phyloP scores from a whole-genome alignment of 2,329 filamentous ascomycete genomes.

The Aspergillus sp. region DNA sequence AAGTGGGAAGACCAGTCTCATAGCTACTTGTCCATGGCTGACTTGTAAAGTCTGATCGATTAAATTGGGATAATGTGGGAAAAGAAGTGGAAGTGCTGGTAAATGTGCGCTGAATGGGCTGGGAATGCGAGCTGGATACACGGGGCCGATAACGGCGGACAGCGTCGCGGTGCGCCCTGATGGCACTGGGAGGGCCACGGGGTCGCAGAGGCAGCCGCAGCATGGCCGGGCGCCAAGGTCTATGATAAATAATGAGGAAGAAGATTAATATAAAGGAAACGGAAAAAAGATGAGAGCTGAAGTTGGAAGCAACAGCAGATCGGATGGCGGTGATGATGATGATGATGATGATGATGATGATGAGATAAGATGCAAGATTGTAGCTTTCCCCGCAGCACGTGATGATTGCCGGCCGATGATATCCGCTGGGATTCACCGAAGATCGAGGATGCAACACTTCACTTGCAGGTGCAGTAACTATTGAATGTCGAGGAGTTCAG shows the following conservation, averaged over 20 bases:
- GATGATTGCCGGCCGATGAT: conserved; percentile 12
- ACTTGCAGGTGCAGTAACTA: no score
- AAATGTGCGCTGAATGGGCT: conserved; percentile 13
- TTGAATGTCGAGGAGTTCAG: no score
- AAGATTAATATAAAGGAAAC: not conserved
- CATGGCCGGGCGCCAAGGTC: conserved; percentile 20
- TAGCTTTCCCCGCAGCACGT: conserved; percentile 22
- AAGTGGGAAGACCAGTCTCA: conserved; percentile 57
- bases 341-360: conserved; percentile 2
- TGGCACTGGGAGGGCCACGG: conserved; percentile 16
- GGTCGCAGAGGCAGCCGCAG: conserved; percentile 25
- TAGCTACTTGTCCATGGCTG: conserved; percentile 61
- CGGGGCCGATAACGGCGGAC: conserved; percentile 18
- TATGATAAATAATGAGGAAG: not conserved
- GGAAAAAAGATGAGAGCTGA: not conserved
- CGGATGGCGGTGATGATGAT: conserved; percentile 2
- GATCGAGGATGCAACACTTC: not conserved
- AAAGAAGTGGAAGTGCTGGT: conserved; percentile 28
- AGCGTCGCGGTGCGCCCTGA: conserved; percentile 13
- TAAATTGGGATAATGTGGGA: conserved; percentile 47
- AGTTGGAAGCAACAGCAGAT: not conserved
- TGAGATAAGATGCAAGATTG: conserved; percentile 13
- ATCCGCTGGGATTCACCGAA: conserved; percentile 1
- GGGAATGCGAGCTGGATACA: conserved; percentile 5
- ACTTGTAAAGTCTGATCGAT: conserved; percentile 58